These are phyloP conservation scores for Panellus pusillus DNA, from an alignment of 768 basidiomycete genomes.

Conservation along the genomic window DNA sequence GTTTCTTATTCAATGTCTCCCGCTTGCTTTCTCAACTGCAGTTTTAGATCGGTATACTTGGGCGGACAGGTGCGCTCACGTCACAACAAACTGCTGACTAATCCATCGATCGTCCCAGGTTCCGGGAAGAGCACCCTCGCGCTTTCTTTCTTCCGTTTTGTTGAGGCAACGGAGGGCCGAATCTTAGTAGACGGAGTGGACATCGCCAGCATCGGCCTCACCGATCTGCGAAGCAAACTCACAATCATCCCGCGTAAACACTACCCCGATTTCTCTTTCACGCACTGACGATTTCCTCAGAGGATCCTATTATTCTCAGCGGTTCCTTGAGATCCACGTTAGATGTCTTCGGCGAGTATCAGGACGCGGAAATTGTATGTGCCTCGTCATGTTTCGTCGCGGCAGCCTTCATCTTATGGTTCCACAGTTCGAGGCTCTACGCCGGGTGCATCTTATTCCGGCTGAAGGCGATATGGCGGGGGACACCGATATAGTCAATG, in stretches of 20 bases:
- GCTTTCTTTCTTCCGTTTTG: constrained; percentile 82
- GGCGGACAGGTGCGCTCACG: constrained; percentile 26
- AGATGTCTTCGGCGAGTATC: constrained; percentile 84
- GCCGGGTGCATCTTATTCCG: constrained; percentile 76
- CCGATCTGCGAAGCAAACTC: constrained; percentile 64
- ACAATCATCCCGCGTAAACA: constrained; percentile 68
- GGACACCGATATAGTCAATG: constrained; percentile 52
- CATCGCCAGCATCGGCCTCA: constrained; percentile 64
- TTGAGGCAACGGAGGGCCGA: constrained; percentile 63
- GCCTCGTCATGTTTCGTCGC: neutral
- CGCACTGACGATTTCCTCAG: constrained; percentile 32
- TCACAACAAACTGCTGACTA: no score
- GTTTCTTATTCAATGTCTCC: no score
- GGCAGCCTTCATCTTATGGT: neutral
- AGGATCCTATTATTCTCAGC: constrained; percentile 87
- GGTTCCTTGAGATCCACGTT: constrained; percentile 78
- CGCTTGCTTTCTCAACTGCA: no score
- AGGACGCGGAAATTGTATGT: constrained; percentile 77
- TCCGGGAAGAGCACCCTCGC: constrained; percentile 83
- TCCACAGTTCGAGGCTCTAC: constrained; percentile 72
- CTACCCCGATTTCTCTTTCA: neutral
- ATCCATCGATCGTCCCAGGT: constrained; percentile 34
- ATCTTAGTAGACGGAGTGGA: constrained; percentile 67
- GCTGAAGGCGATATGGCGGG: constrained; percentile 48
- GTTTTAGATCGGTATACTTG: constrained; percentile 66